Base-by-base conservation (phyloP, 2,329 filamentous ascomycete genomes). In the Talaromyces atroroseus region DNA sequence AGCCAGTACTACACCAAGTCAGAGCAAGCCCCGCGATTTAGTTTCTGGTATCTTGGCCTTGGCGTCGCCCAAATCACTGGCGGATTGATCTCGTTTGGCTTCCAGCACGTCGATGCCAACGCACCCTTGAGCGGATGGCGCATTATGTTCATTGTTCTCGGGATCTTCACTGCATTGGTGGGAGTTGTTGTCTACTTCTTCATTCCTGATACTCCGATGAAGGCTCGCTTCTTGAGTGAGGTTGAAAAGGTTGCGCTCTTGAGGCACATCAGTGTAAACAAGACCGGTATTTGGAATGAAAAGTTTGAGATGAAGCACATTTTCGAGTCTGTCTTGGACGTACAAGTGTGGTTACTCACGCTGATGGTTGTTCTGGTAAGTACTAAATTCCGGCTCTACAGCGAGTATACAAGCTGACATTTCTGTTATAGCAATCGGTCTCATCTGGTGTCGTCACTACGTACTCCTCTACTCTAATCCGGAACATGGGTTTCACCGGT, bases 31-130 rank as follows among this genome's bases (percentile, higher is more conserved):
- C 79, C 81, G 7, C 77, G 83, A 8, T 83, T 84, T 65, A 80
- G 78, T 18, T 76, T 85, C 63, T 85, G 82, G 83, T 85, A 84
- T 64, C 74, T 78, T 34, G 82, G 82, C 8, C 72, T 85, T 12
- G 83, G 83, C 1, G 68, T 82, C 2, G 82, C 81, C 5, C 82
- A 85, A 68, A 58, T 58, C 8, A 36, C 56, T 12, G 57, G 57
- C n/a, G 57, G 57, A 48, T 18, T 58, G 24, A 67, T 80, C 21
- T 78, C 76, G 5, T 85, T 78, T 60, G 82, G 71, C 44, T 84
- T 83, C 66, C 81, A 84, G 64, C 69, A 76, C 62, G 74, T 82
- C n/a, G 23, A 21, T 34, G 59, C 69, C 2, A 55, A 64, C 44
- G 63, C 68, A 10, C 49, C 58, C 0, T 63, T 80, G 12, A 64